These are phyloP conservation scores for Claviceps arundinis DNA, from an alignment of 2,329 filamentous ascomycete genomes.

Conservation along the genomic window DNA sequence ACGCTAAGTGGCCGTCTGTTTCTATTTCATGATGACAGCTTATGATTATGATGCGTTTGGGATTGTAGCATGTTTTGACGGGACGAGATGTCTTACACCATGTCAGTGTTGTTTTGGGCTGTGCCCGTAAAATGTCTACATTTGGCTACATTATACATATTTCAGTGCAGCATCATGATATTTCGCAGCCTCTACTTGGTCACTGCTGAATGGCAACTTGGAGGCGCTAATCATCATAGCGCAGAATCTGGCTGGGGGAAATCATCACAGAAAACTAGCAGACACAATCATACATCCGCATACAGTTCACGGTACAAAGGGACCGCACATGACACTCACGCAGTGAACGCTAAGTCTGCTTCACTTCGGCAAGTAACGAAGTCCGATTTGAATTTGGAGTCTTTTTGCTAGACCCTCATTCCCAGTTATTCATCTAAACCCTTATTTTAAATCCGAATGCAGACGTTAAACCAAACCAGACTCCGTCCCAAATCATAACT, in stretches of 20 bases:
- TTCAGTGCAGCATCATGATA: no score
- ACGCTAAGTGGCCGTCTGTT: not conserved
- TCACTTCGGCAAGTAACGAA: constrained; percentile 10
- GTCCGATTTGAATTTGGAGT: constrained; percentile 13
- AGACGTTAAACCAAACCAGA: constrained; percentile 24
- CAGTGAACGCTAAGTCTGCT: not conserved
- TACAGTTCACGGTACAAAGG: not conserved
- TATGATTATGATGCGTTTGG: not conserved
- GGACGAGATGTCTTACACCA: no score
- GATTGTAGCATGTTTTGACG: no score
- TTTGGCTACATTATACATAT: no score
- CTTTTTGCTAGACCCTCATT: constrained; percentile 13
- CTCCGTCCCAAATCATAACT: constrained; percentile 22
- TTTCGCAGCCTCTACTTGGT: no score
- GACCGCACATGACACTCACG: not conserved
- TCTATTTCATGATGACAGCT: not conserved
- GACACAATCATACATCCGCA: not conserved
- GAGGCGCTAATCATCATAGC: not conserved
- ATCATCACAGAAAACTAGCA: not conserved
- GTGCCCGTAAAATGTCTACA: no score
- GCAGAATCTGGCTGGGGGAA: not conserved
- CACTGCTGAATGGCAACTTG: not conserved
- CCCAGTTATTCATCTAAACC: constrained; percentile 23
- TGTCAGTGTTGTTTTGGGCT: no score
- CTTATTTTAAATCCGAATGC: constrained; percentile 20